A percentile compares a stretch with the other conserved stretches of the same genome.
phyloP scores from a whole-genome alignment of 2,329 filamentous ascomycete genomes.

The Exophiala oligosperma region DNA sequence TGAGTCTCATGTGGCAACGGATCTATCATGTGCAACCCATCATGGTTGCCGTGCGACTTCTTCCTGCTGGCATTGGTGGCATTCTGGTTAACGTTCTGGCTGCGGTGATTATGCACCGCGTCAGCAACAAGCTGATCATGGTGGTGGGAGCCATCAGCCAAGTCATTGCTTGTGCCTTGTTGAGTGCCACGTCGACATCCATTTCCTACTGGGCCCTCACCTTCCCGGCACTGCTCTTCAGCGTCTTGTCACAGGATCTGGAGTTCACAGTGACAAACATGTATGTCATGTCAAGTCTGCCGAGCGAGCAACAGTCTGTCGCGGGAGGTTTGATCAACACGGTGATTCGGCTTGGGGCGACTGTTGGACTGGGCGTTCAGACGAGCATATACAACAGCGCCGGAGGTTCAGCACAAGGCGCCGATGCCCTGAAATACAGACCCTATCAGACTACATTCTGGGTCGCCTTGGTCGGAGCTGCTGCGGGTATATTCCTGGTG shows the following conservation, averaged over 20 bases:
- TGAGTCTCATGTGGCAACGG: constrained; percentile 65
- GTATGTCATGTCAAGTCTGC: constrained; percentile 68
- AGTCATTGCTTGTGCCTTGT: constrained; percentile 49
- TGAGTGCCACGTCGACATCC: constrained; percentile 56
- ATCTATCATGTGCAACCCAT: constrained; percentile 55
- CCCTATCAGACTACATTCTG: constrained; percentile 31
- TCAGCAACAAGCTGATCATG: constrained; percentile 66
- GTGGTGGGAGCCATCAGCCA: constrained; percentile 50
- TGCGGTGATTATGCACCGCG: constrained; percentile 60
- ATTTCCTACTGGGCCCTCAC: constrained; percentile 65
- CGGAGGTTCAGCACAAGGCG: constrained; percentile 19
- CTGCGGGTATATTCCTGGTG: constrained; percentile 24
- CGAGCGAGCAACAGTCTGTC: constrained; percentile 62
- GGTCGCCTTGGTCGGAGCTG: constrained; percentile 26
- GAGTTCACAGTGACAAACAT: constrained; percentile 73
- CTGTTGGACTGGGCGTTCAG: constrained; percentile 61
- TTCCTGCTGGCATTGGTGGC: constrained; percentile 66
- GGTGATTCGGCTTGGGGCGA: constrained; percentile 59
- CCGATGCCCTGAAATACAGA: constrained; percentile 19
- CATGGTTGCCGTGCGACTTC: constrained; percentile 60
- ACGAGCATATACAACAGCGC: constrained; percentile 47
- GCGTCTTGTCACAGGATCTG: constrained; percentile 66
- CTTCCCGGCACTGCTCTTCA: constrained; percentile 62
- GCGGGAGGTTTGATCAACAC: constrained; percentile 70
- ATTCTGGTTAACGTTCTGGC: constrained; percentile 64